Conservation (phyloP, 2,329 filamentous ascomycete species). For the Fusarium sp. region DNA sequence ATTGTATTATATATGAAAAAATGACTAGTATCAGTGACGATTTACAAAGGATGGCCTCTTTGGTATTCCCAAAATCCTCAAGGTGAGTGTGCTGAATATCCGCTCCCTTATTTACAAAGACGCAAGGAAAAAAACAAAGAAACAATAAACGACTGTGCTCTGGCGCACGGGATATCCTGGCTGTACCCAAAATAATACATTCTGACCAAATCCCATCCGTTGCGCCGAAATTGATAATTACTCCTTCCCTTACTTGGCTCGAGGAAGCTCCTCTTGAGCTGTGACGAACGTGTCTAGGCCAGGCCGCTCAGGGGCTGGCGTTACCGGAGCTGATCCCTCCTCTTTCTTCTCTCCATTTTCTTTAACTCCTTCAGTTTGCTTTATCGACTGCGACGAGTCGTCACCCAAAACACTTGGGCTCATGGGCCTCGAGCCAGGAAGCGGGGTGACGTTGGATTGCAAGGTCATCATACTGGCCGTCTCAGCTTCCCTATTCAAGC, state of each 20-base stretch:
- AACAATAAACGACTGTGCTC: conserved; percentile 25
- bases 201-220: conserved; percentile 21
- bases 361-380: neutral
- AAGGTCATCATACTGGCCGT: conserved; percentile 76
- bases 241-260: conserved; percentile 35
- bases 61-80: neutral
- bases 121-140: conserved; percentile 13
- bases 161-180: conserved; percentile 25
- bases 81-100: neutral
- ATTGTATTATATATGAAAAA: neutral
- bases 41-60: neutral
- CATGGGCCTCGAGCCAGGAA: conserved; percentile 46
- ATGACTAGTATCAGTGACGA: neutral
- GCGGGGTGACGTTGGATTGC: conserved; percentile 51
- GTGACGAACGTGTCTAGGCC: conserved; percentile 64
- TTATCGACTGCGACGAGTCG: conserved; percentile 1
- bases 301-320: conserved; percentile 45
- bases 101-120: conserved; percentile 2
- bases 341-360: conserved; percentile 15
- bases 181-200: conserved; percentile 25
- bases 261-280: conserved; percentile 56
- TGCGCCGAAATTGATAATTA: conserved; percentile 20
- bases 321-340: conserved; percentile 1
- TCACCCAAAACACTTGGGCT: conserved; percentile 39
- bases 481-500: conserved; percentile 67